A percentile compares a stretch with the other conserved stretches of the same genome.
Conservation (phyloP, 2,329 filamentous ascomycete genomes). For the Botrytis galanthina region DNA sequence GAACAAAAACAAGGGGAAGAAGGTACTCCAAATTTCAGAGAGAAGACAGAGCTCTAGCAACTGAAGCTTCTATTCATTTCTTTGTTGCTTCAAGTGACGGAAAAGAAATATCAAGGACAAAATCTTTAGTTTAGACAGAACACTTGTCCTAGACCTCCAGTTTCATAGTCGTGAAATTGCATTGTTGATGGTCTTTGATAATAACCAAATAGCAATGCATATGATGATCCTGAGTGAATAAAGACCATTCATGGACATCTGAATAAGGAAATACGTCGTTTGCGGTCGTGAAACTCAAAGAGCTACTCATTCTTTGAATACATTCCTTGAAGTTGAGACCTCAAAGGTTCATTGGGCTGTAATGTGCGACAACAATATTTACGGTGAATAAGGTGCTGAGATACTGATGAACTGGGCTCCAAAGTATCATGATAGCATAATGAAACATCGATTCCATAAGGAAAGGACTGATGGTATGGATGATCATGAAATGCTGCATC, state of each 20-base stretch:
- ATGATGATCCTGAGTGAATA: not conserved
- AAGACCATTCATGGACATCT: not conserved
- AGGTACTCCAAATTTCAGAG: not conserved
- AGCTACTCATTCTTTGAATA: not conserved
- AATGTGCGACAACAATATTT: not conserved
- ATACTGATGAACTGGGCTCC: not conserved
- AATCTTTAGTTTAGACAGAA: not conserved
- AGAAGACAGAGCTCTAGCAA: not conserved
- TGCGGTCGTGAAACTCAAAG: slow-evolving; percentile 9
- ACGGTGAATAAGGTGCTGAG: not conserved
- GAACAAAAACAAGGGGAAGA: not conserved
- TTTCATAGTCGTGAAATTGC: not conserved
- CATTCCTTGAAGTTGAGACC: slow-evolving; percentile 2
- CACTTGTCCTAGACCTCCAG: not conserved
- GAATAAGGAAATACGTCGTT: slow-evolving; percentile 4
- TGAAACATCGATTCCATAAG: not conserved
- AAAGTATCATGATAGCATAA: not conserved
- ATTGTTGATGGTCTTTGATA: not conserved
- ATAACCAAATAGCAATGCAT: not conserved
- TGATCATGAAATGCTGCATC: not conserved
- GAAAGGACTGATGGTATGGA: not conserved
- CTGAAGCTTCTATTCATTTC: not conserved
- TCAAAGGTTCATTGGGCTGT: not conserved
- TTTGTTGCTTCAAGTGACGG: slow-evolving; percentile 1
- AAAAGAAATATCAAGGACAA: not conserved